Conservation (phyloP, 208 protist species). For the Trichomonas vaginalis region DNA sequence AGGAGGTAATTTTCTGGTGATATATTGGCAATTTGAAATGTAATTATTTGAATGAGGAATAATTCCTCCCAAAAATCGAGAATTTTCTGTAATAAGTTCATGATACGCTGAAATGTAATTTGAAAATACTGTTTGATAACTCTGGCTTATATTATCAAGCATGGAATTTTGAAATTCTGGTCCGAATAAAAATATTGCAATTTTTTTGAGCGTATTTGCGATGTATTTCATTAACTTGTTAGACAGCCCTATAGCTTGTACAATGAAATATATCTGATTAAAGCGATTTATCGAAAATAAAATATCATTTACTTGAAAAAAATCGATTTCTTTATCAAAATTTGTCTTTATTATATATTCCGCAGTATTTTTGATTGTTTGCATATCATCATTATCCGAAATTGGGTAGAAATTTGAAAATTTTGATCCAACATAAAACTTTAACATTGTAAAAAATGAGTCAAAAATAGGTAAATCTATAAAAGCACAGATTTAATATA, state of each 20-base stretch:
- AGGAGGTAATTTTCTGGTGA: neutral
- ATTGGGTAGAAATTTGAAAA: neutral
- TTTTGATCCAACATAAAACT: neutral
- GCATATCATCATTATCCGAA: neutral
- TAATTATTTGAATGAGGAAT: neutral
- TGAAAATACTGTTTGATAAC: neutral
- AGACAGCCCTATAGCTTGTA: neutral
- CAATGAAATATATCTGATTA: neutral
- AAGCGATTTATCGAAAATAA: neutral
- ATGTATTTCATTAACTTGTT: neutral
- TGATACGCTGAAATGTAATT: neutral
- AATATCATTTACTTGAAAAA: neutral
- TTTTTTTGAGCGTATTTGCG: neutral
- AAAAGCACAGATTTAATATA: neutral
- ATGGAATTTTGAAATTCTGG: neutral
- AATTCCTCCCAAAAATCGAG: neutral
- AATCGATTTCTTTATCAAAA: neutral
- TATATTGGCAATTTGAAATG: neutral
- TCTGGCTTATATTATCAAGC: neutral
- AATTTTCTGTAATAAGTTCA: neutral
- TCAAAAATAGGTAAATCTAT: neutral
- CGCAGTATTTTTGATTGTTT: neutral
- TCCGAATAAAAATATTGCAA: neutral
- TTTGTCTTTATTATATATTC: neutral
- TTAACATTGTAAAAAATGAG: neutral